phyloP scores from a whole-genome alignment of 352 stramenopile genomes.

The Bremia lactucae region DNA sequence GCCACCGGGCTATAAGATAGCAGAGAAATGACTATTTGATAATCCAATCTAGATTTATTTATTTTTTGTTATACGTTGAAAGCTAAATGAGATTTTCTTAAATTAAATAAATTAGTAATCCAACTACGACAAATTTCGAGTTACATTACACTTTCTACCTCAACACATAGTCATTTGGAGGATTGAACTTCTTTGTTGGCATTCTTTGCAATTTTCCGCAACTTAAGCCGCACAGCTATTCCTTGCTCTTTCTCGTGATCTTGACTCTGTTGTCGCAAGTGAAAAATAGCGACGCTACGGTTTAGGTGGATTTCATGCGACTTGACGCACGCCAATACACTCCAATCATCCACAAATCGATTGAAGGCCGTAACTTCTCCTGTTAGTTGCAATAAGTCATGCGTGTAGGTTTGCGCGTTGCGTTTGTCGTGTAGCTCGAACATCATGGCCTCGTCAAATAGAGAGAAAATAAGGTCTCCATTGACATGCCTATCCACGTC shows the following conservation, averaged over 20 bases:
- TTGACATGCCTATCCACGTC: conserved; percentile 2
- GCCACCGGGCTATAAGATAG: too few relatives aligned
- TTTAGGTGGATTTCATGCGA: conserved; percentile 25
- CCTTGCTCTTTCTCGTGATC: conserved; percentile 1
- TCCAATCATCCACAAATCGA: conserved; percentile 59
- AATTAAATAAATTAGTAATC: too few relatives aligned
- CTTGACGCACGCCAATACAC: conserved; percentile 21
- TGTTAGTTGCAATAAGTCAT: conserved; percentile 32
- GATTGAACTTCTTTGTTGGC: too few relatives aligned
- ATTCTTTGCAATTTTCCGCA: too few relatives aligned
- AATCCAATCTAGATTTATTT: too few relatives aligned
- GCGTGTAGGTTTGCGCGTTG: conserved; percentile 28
- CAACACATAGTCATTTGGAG: too few relatives aligned
- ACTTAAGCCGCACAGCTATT: conserved; percentile 34
- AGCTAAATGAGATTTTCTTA: too few relatives aligned
- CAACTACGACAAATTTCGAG: too few relatives aligned
- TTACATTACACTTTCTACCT: too few relatives aligned
- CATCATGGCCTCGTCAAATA: conserved; percentile 45
- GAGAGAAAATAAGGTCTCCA: conserved; percentile 36
- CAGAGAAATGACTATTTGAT: too few relatives aligned
- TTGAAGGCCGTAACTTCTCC: conserved; percentile 48
- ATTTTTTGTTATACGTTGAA: too few relatives aligned
- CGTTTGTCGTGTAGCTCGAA: conserved; percentile 13
- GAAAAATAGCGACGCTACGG: conserved; percentile 12
- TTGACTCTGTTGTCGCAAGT: conserved; percentile 4